Evolutionary conservation across 2,329 filamentous ascomycete species (phyloP).

Genomic region (Harringtonia lauricola): DNA sequence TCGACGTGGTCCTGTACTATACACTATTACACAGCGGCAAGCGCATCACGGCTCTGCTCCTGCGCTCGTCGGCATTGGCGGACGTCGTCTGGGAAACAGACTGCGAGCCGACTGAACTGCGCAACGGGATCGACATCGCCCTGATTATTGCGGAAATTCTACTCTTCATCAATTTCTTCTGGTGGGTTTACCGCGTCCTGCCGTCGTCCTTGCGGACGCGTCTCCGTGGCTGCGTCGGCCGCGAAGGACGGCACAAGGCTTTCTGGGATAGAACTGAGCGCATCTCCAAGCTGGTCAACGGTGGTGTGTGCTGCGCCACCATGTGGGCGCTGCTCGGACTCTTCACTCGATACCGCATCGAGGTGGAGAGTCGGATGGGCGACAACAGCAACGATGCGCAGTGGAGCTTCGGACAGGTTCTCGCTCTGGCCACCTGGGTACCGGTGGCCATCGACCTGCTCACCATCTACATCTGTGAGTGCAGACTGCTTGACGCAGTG

Average conservation of each 20-base stretch:
- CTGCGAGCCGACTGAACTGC: background rate
- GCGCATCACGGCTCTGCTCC: background rate
- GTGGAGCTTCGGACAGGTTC: constrained; percentile 22
- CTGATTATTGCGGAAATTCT: constrained; percentile 1
- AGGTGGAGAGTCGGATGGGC: constrained; percentile 8
- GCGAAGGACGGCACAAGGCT: background rate
- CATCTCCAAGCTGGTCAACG: constrained; percentile 7
- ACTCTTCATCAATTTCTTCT: constrained; percentile 5
- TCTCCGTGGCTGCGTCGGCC: background rate
- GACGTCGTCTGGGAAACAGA: constrained; percentile 4
- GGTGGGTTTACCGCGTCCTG: constrained; percentile 1
- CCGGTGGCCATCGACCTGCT: constrained; percentile 17
- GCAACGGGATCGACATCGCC: background rate
- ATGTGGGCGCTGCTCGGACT: constrained; percentile 19
- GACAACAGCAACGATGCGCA: constrained; percentile 10
- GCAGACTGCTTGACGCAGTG: no score
- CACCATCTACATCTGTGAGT: constrained; percentile 17
- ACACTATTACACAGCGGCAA: background rate
- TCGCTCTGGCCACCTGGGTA: constrained; percentile 19
- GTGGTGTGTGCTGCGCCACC: constrained; percentile 9
- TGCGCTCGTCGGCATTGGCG: background rate
- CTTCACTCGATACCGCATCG: constrained; percentile 15
- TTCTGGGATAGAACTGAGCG: constrained; percentile 3
- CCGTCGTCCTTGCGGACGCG: background rate
- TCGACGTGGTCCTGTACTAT: constrained; percentile 11